Conservation (phyloP, 805 yeast genomes). For the Kurtzmaniella cleridarum region DNA sequence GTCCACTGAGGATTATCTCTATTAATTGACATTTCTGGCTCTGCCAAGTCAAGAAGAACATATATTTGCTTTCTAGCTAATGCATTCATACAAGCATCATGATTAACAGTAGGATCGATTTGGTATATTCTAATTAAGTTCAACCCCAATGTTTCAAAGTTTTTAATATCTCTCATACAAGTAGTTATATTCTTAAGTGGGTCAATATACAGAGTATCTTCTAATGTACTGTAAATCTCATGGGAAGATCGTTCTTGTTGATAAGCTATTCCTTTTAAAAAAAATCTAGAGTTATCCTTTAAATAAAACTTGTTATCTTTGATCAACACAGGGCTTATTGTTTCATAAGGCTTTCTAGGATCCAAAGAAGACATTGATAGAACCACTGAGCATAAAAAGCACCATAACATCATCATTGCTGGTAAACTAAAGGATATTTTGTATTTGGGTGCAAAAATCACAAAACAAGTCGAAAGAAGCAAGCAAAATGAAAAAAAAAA, state of each 20-base stretch:
- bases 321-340: conserved; percentile 51
- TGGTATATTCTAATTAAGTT: conserved; percentile 86
- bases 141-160: conserved; percentile 58
- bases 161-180: conserved; percentile 83
- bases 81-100: conserved; percentile 71
- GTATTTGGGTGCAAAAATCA: too few species aligned
- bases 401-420: too few species aligned
- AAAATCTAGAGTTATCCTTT: conserved; percentile 73
- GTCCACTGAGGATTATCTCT: conserved; percentile 33
- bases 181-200: conserved; percentile 67
- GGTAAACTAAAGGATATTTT: too few species aligned
- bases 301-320: conserved; percentile 75
- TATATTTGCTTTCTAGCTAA: conserved; percentile 38
- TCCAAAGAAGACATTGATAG: too few species aligned
- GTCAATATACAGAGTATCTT: conserved; percentile 45
- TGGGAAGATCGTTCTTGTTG: conserved; percentile 59
- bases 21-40: conserved; percentile 29
- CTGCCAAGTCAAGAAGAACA: conserved; percentile 31
- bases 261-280: conserved; percentile 82
- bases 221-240: conserved; percentile 15
- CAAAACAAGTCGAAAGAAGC: too few species aligned
- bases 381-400: too few species aligned
- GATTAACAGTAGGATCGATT: conserved; percentile 64
- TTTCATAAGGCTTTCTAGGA: not conserved
- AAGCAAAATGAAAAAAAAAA: too few species aligned